Conservation (phyloP, 177 flowering plant species). For the Vitis hybrid region DNA sequence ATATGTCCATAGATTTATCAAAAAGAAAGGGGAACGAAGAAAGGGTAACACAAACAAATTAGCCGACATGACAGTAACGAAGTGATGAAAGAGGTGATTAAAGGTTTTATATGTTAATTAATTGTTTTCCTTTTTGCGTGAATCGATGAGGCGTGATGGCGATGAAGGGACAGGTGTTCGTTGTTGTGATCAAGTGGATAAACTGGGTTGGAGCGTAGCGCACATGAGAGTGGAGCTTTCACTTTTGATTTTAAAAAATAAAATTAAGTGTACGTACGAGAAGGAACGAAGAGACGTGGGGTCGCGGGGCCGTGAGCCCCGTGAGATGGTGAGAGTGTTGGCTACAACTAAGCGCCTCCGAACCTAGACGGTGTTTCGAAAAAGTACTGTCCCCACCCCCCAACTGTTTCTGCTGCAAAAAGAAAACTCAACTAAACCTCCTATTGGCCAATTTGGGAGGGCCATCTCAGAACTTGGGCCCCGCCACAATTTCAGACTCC, state of each 20-base stretch:
- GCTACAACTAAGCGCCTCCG: constrained; percentile 17
- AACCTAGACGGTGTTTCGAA: constrained; percentile 17
- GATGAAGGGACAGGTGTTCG: no score
- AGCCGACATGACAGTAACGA: not conserved
- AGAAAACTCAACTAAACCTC: not conserved
- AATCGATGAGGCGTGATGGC: no score
- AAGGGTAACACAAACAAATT: not conserved
- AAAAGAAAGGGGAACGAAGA: not conserved
- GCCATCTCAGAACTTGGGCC: not conserved
- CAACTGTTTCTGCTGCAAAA: no score
- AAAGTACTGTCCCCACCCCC: constrained; percentile 6
- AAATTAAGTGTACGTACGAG: constrained; percentile 1
- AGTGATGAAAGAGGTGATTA: no score
- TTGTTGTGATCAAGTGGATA: not conserved
- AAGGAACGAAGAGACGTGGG: constrained; percentile 5
- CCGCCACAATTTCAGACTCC: not conserved
- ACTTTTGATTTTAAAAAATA: not conserved
- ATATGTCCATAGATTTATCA: no score
- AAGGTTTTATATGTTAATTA: no score
- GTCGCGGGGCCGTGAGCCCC: constrained; percentile 26
- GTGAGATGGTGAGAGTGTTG: constrained; percentile 15
- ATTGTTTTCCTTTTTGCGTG: not conserved
- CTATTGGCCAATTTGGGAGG: not conserved
- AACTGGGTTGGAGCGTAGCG: not conserved
- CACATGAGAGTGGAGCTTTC: not conserved